These are phyloP conservation scores for Hibiscus mutabilis DNA, from an alignment of 345 rosid genomes.

Conservation along the genomic window DNA sequence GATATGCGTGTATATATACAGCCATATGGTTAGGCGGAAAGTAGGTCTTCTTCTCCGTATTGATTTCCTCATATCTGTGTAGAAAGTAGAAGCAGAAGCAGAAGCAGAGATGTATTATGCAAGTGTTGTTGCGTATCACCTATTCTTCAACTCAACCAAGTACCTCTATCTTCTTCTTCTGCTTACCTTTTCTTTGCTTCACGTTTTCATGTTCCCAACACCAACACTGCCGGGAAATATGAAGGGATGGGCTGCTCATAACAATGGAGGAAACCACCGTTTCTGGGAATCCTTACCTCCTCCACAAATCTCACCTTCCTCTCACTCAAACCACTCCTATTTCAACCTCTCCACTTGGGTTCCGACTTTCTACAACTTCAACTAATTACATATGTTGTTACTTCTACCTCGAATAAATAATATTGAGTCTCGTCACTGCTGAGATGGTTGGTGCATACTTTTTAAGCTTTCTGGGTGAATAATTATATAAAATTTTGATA, in stretches of 20 bases:
- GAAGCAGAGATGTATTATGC: constrained; percentile 3
- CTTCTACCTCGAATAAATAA: no score
- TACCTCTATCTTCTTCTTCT: constrained; percentile 6
- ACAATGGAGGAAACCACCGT: background rate
- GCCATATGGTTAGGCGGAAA: no score
- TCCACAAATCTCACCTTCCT: background rate
- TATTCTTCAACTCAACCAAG: constrained; percentile 7
- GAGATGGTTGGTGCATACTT: no score
- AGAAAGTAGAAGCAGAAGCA: background rate
- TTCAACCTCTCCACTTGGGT: background rate
- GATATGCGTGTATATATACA: background rate
- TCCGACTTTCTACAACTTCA: no score
- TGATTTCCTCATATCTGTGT: no score
- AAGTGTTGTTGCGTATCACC: constrained; percentile 9
- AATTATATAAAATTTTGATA: no score
- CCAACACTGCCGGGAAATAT: background rate
- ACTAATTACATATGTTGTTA: no score
- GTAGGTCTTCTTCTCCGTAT: background rate
- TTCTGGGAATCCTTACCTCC: background rate
- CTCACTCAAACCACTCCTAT: constrained; percentile 2
- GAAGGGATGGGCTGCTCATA: background rate
- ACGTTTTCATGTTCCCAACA: background rate
- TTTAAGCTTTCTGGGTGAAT: no score
- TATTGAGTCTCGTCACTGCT: no score
- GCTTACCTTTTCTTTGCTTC: background rate